phyloP scores from a whole-genome alignment of 371 early-diverging fungal genomes.

The Rhizomucor pusillus region DNA sequence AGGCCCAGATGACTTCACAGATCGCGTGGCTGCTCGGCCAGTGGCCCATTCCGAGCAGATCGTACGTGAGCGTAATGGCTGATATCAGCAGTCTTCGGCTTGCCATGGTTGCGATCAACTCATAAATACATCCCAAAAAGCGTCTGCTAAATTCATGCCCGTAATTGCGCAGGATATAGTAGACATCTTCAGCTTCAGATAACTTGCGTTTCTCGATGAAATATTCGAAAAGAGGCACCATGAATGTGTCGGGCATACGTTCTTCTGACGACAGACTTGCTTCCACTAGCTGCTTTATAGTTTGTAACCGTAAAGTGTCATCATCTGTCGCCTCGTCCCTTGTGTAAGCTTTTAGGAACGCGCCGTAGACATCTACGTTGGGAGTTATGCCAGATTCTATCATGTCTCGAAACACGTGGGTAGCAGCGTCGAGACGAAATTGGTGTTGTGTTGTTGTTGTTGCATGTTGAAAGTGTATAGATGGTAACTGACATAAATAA shows the following conservation, averaged over 20 bases:
- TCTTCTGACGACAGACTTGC: not conserved
- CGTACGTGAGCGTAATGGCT: conserved; percentile 17
- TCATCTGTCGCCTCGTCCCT: conserved; percentile 1
- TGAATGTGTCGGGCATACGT: not conserved
- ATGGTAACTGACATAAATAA: conserved; percentile 5
- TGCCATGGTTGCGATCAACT: conserved; percentile 10
- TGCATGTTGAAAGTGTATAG: not conserved
- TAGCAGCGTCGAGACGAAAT: conserved; percentile 11
- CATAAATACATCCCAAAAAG: conserved; percentile 3
- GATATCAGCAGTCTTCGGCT: conserved; percentile 11
- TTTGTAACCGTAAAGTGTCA: conserved; percentile 10
- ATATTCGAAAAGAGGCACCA: conserved; percentile 5
- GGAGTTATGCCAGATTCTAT: conserved; percentile 8
- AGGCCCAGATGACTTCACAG: conserved; percentile 10
- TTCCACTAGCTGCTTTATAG: conserved; percentile 12
- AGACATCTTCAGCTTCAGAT: conserved; percentile 14
- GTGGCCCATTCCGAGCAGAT: conserved; percentile 12
- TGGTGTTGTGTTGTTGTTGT: not conserved
- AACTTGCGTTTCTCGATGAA: conserved; percentile 6
- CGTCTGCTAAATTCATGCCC: conserved; percentile 3
- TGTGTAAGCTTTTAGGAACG: conserved; percentile 13
- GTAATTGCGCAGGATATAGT: conserved; percentile 17
- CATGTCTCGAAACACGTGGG: conserved; percentile 16
- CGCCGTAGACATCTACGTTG: conserved; percentile 5
- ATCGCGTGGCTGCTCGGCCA: conserved; percentile 8